These are phyloP conservation scores for Stramenopiles sp. DNA, from an alignment of 352 stramenopile genomes.

Conservation along the genomic window DNA sequence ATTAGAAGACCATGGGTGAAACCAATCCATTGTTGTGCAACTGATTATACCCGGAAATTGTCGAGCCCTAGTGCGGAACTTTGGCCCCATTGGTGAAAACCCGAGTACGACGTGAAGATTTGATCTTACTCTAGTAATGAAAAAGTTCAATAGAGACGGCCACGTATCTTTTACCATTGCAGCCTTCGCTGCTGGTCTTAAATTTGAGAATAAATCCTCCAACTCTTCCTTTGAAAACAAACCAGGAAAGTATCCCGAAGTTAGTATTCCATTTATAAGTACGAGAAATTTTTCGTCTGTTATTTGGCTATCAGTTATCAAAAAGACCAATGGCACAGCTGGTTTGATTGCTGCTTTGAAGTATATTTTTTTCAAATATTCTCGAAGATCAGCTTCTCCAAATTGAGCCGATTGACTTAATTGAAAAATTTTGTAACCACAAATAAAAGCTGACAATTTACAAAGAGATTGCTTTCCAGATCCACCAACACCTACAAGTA, in stretches of 20 bases:
- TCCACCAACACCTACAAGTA: slow-evolving; percentile 67
- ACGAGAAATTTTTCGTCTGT: slow-evolving; percentile 88
- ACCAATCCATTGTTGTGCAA: slow-evolving; percentile 86
- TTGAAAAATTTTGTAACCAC: slow-evolving; percentile 44
- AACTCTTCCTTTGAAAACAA: slow-evolving; percentile 74
- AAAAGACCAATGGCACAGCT: slow-evolving; percentile 58
- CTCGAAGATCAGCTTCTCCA: slow-evolving; percentile 68
- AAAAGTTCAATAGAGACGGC: slow-evolving; percentile 72
- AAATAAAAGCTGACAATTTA: slow-evolving; percentile 62
- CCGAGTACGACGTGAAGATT: slow-evolving; percentile 86
- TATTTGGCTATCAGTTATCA: slow-evolving; percentile 93
- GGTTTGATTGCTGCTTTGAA: slow-evolving; percentile 62
- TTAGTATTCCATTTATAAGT: slow-evolving; percentile 90
- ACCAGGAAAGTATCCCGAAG: slow-evolving; percentile 73
- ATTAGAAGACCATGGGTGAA: slow-evolving; percentile 80
- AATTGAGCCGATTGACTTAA: slow-evolving; percentile 76
- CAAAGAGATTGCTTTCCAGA: slow-evolving; percentile 62
- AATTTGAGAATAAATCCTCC: slow-evolving; percentile 40
- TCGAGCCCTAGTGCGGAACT: slow-evolving; percentile 68
- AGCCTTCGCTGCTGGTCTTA: slow-evolving; percentile 71
- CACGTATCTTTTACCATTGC: slow-evolving; percentile 49
- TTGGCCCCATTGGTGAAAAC: slow-evolving; percentile 78
- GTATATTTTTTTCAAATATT: slow-evolving; percentile 68
- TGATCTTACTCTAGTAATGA: slow-evolving; percentile 50
- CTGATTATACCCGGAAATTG: slow-evolving; percentile 83